phyloP scores from a whole-genome alignment of 1,139 yeast species.

The Lodderomyces parapsilosis region DNA sequence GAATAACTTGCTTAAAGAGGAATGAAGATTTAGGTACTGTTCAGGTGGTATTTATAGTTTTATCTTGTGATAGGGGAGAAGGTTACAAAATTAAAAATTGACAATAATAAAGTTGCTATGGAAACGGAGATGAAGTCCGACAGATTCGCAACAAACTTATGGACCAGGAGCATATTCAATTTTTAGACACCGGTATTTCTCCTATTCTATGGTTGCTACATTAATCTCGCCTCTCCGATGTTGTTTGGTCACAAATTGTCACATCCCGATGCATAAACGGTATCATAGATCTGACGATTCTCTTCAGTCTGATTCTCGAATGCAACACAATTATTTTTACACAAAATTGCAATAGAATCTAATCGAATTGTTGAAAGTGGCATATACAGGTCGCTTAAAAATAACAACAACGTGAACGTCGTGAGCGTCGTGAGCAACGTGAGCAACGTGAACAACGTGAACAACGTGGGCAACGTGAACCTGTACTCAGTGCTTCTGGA shows the following conservation, averaged over 20 bases:
- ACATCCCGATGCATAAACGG: no score
- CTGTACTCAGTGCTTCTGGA: no score
- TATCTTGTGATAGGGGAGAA: background rate
- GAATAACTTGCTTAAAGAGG: no score
- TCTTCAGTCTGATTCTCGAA: background rate
- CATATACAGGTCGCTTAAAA: no score
- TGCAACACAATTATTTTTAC: background rate
- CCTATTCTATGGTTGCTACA: no score
- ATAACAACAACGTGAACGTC: no score
- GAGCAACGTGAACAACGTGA: no score
- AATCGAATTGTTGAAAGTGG: background rate
- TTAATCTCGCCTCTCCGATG: no score
- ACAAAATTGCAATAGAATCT: background rate
- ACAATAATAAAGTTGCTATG: background rate
- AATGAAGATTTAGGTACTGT: background rate
- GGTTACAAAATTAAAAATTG: background rate
- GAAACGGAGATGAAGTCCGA: background rate
- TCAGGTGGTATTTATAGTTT: background rate
- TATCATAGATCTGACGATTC: background rate
- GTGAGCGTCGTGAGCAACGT: no score
- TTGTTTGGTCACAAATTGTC: no score
- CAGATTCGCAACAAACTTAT: background rate
- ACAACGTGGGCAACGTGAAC: no score
- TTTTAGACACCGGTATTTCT: background rate
- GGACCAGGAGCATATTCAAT: no score